Evolutionary conservation across 2,329 filamentous ascomycete species (phyloP).

Genomic region (Rhexocercosporidium sp.): DNA sequence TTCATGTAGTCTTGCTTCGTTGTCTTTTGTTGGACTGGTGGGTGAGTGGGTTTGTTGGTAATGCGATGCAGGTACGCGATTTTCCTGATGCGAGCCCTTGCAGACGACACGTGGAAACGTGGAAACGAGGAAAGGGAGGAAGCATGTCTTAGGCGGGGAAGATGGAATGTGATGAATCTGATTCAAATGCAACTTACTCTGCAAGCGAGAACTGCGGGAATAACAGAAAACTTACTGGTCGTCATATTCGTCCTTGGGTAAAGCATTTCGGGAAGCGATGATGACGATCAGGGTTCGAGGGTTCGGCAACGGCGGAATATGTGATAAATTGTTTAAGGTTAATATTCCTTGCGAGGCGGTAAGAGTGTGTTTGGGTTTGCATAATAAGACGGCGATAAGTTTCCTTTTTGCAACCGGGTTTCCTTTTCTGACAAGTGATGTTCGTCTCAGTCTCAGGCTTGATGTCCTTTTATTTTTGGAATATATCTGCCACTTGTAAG

Average conservation of each 20-base stretch:
- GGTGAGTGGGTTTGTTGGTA: not conserved
- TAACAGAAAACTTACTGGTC: not conserved
- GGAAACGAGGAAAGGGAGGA: not conserved
- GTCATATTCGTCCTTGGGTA: not conserved
- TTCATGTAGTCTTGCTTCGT: not conserved
- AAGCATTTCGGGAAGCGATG: not conserved
- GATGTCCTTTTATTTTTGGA: too few relatives aligned
- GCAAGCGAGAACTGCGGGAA: not conserved
- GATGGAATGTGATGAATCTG: not conserved
- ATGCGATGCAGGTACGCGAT: conserved; percentile 9
- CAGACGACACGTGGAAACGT: conserved; percentile 8
- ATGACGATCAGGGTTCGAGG: conserved; percentile 1
- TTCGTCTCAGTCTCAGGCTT: not conserved
- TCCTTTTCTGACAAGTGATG: not conserved
- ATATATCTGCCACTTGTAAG: too few relatives aligned
- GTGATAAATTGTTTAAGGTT: conserved; percentile 3
- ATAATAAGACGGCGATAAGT: not conserved
- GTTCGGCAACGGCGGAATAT: conserved; percentile 1
- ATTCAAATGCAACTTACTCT: not conserved
- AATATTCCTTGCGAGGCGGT: not conserved
- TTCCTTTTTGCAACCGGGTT: conserved; percentile 1
- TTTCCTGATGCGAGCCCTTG: not conserved
- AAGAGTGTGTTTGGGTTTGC: not conserved
- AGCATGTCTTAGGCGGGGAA: too few relatives aligned
- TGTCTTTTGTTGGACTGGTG: not conserved